Evolutionary conservation across 2,329 filamentous ascomycete genomes (phyloP).

Genomic region (Colletotrichum cordylinicola): DNA sequence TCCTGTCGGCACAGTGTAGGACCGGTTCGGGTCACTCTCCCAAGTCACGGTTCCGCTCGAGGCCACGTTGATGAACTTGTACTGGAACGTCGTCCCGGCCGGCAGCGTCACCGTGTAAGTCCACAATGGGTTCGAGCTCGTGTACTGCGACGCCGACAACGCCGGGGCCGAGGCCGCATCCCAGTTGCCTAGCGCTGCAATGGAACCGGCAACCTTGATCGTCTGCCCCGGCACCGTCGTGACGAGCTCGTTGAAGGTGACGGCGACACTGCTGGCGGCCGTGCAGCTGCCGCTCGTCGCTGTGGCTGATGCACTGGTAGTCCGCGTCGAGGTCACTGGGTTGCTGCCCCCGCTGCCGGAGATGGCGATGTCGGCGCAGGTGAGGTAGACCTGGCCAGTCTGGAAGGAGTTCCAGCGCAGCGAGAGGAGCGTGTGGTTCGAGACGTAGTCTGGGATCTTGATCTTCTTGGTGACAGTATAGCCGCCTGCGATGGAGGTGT

Average conservation of each 20-base stretch:
- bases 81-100: slow-evolving; percentile 58
- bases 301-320: slow-evolving; percentile 17
- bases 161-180: slow-evolving; percentile 48
- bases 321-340: slow-evolving; percentile 24
- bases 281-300: slow-evolving; percentile 31
- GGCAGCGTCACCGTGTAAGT: slow-evolving; percentile 54
- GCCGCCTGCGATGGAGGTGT: slow-evolving; percentile 57
- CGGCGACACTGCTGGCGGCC: slow-evolving; percentile 38
- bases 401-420: slow-evolving; percentile 63
- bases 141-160: slow-evolving; percentile 60
- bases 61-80: slow-evolving; percentile 67
- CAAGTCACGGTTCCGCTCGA: slow-evolving; percentile 55
- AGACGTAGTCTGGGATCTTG: slow-evolving; percentile 52
- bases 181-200: slow-evolving; percentile 44
- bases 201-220: slow-evolving; percentile 52
- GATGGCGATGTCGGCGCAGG: slow-evolving; percentile 59
- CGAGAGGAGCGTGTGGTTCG: slow-evolving; percentile 55
- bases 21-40: slow-evolving; percentile 59
- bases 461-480: slow-evolving; percentile 59
- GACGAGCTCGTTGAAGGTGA: slow-evolving; percentile 47
- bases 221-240: slow-evolving; percentile 53
- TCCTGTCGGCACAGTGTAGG: slow-evolving; percentile 34
- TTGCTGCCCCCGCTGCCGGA: slow-evolving; percentile 16
- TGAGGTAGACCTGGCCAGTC: slow-evolving; percentile 58
- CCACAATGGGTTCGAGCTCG: slow-evolving; percentile 60